Conservation (phyloP, 352 stramenopile genomes). For the Aphanomyces astaci region DNA sequence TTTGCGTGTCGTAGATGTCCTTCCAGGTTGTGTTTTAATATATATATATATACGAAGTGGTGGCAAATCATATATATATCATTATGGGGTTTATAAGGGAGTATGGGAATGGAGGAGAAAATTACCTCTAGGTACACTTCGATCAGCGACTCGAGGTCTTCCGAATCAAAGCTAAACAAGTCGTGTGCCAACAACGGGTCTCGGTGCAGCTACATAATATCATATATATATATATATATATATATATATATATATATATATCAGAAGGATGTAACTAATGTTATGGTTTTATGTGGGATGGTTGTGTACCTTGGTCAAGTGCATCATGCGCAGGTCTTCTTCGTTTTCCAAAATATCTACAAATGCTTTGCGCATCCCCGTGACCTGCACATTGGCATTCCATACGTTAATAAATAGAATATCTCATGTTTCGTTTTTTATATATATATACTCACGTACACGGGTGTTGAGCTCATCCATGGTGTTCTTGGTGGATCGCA, state of each 20-base stretch:
- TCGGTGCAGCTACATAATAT: constrained; percentile 34
- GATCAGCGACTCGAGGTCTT: constrained; percentile 63
- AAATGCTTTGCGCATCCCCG: constrained; percentile 51
- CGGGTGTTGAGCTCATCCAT: constrained; percentile 61
- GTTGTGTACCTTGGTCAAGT: constrained; percentile 47
- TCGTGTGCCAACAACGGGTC: constrained; percentile 45
- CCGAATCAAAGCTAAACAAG: constrained; percentile 62
- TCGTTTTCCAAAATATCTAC: constrained; percentile 64
- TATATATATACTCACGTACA: not conserved
- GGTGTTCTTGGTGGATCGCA: constrained; percentile 55
- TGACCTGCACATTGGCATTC: constrained; percentile 30
- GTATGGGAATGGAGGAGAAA: not conserved
- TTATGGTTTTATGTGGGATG: too few species aligned
- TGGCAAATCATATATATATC: too few species aligned
- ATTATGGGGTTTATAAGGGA: too few species aligned
- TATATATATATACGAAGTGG: too few species aligned
- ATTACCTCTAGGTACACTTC: constrained; percentile 60
- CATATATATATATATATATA: too few species aligned
- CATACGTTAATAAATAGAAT: too few species aligned
- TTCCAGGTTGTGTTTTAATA: too few species aligned
- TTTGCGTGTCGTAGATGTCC: constrained; percentile 76
- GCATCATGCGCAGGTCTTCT: constrained; percentile 51
- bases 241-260: too few species aligned
- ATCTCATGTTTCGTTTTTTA: too few species aligned
- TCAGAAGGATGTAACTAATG: too few species aligned